Evolutionary conservation across 1,284 basidiomycete genomes (phyloP), one percentile per base, ranked within the genome.

Genomic region (Puccinia brachypodii): DNA sequence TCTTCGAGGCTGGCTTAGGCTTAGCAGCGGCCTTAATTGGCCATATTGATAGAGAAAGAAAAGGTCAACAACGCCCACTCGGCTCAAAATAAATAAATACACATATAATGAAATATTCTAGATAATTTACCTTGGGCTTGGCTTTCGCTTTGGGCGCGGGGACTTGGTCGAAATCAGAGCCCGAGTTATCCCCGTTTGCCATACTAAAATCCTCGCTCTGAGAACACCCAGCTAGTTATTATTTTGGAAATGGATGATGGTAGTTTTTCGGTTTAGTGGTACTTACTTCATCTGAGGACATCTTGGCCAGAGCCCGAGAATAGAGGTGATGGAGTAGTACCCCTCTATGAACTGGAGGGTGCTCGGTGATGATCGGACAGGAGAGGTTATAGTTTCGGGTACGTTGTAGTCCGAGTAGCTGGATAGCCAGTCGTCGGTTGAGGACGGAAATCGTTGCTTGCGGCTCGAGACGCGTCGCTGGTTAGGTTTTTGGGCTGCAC

Each of bases 201-300:
- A 53, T 19, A 31, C 33, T 19, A 53, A 74, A 74, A 25, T 47
- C 72, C 14, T 74, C 72, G 47, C 25, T 11, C 72, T 74, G 6
- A n/a, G 16, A 53, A 53, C 9, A 19, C 50, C 14, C 6, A 19
- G 9, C n/a, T 22, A 74, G 31, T 47, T 14, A 53, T 9, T 9
- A 56, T 7, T 25, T 16, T 9, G 53, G n/a, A 14, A 47, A 7
- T 8, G 31, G 31, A 25, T 16, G 7, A 72, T 40, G 25, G 28
- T 72, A 11, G 47, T 25, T 11, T 14, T 22, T 25, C 25, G 44
- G 33, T 3, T 40, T 40, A 40, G 11, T 28, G 19, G 6, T 6
- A 36, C 44, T 60, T 9, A 76, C 53, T 76, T 76, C 53, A n/a
- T 76, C 74, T 38, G 74, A 76, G 28, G 74, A 76, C 74, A 62